A percentile compares a stretch with the other conserved stretches of the same genome.
phyloP scores from a whole-genome alignment of 352 stramenopile genomes.

The Blastocystis sp. region DNA sequence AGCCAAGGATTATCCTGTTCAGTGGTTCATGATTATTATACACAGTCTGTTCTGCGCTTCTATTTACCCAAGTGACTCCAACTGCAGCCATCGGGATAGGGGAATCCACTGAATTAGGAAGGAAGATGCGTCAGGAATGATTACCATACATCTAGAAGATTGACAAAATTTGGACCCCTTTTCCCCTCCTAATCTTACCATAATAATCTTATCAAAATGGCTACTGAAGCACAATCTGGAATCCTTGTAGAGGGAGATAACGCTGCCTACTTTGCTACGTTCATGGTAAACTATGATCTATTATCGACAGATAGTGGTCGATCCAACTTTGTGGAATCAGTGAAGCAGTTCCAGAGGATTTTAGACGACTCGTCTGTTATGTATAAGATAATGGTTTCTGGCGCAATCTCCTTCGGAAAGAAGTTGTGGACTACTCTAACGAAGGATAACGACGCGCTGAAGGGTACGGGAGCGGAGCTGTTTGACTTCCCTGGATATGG shows the following conservation, averaged over 20 bases:
- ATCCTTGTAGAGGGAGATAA: slow-evolving; percentile 36
- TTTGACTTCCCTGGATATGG: slow-evolving; percentile 58
- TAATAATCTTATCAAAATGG: background rate
- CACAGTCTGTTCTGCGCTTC: background rate
- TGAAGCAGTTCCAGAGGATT: slow-evolving; percentile 22
- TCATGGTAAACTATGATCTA: slow-evolving; percentile 40
- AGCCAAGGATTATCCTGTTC: background rate
- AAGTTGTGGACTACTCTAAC: slow-evolving; percentile 27
- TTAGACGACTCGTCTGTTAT: background rate
- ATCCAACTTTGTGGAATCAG: background rate
- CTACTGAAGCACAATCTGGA: slow-evolving; percentile 20
- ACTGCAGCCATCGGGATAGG: background rate
- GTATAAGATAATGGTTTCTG: background rate
- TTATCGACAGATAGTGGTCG: background rate
- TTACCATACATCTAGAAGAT: too few species aligned
- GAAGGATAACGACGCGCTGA: background rate
- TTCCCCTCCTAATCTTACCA: background rate
- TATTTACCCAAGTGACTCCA: background rate
- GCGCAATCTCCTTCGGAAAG: slow-evolving; percentile 52
- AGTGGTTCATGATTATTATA: background rate
- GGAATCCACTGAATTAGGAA: background rate
- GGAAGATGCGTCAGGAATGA: too few species aligned
- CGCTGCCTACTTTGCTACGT: slow-evolving; percentile 37
- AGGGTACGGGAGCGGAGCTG: background rate
- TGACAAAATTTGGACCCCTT: background rate